Conservation (phyloP, 2,329 filamentous ascomycete species). For the Cladosporium sp. region DNA sequence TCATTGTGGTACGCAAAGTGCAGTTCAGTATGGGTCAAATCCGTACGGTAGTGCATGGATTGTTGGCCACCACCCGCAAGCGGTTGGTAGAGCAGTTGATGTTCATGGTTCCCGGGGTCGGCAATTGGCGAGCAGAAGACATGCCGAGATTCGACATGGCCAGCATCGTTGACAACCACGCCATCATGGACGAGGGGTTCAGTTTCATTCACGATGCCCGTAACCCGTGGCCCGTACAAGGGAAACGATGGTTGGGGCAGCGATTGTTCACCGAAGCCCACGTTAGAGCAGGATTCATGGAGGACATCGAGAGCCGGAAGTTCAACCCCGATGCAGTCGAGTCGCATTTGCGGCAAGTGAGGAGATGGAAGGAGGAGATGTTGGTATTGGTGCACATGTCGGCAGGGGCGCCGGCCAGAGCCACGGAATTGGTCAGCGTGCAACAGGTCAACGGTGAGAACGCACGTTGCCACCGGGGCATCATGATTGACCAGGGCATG, state of each 20-base stretch:
- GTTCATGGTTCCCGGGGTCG: not conserved
- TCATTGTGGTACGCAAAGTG: not conserved
- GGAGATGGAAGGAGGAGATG: slow-evolving; percentile 19
- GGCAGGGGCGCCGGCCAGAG: slow-evolving; percentile 18
- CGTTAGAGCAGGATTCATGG: not conserved
- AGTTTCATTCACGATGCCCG: slow-evolving; percentile 14
- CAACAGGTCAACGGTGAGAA: slow-evolving; percentile 19
- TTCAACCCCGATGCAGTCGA: slow-evolving; percentile 4
- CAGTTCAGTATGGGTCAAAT: not conserved
- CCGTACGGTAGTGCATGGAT: not conserved
- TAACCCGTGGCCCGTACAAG: slow-evolving; percentile 8
- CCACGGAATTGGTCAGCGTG: slow-evolving; percentile 20
- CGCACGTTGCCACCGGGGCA: slow-evolving; percentile 8
- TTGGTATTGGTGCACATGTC: slow-evolving; percentile 21
- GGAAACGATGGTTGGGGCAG: slow-evolving; percentile 11
- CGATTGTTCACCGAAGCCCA: slow-evolving; percentile 4
- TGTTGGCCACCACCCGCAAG: not conserved
- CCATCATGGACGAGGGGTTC: slow-evolving; percentile 1
- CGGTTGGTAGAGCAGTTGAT: not conserved
- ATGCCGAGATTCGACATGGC: not conserved
- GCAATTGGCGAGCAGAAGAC: not conserved
- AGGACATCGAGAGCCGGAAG: not conserved
- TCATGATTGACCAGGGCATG: slow-evolving; percentile 24
- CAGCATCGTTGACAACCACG: not conserved
- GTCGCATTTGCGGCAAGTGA: slow-evolving; percentile 14